Evolutionary conservation across 805 yeast genomes (phyloP), one percentile per base, ranked within the genome.

Genomic region (Lachancea kluyveri): DNA sequence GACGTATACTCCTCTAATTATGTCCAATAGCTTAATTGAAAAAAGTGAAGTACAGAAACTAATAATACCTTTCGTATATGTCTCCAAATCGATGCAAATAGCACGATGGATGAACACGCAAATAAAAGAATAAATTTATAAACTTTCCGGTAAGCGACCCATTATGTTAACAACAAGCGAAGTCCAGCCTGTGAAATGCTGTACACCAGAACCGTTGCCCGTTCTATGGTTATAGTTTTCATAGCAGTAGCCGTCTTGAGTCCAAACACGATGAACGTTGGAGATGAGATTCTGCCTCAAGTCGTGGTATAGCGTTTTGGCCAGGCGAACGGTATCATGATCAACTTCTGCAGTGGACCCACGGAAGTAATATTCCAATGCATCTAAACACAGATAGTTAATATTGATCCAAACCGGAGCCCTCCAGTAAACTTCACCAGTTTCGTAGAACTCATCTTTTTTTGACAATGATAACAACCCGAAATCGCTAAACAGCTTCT

Each of bases 101-200:
- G n/a, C n/a, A n/a, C n/a, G n/a, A n/a, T n/a, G n/a, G n/a, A n/a
- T n/a, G n/a, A n/a, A n/a, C n/a, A n/a, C n/a, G n/a, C n/a, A n/a
- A n/a, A n/a, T n/a, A n/a, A n/a, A n/a, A n/a, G n/a, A n/a, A n/a
- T n/a, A n/a, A n/a, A n/a, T n/a, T 8, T 17, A 21, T 12, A 31
- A 17, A 5, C 14, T 14, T 21, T 26, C 27, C 6, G 41, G 41
- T 6, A 37, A 21, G 16, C 38, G 43, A 9, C 59, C 57, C 90
- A 92, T 81, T 50, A 92, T 83, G 40, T 75, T 65, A 4, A 83
- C 74, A 8, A 83, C 81, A 37, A 86, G 60, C 1, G 94, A 77
- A 1, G 96, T 79, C 98, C 98, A 92, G 2, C 98, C 98, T 24
- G 85, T 66, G 60, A 92, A 92, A 52, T 85, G 90, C 55, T 82